Base-by-base conservation (phyloP, 2,329 filamentous ascomycete species). In the Xenosphaeropsis pyriputrescens region DNA sequence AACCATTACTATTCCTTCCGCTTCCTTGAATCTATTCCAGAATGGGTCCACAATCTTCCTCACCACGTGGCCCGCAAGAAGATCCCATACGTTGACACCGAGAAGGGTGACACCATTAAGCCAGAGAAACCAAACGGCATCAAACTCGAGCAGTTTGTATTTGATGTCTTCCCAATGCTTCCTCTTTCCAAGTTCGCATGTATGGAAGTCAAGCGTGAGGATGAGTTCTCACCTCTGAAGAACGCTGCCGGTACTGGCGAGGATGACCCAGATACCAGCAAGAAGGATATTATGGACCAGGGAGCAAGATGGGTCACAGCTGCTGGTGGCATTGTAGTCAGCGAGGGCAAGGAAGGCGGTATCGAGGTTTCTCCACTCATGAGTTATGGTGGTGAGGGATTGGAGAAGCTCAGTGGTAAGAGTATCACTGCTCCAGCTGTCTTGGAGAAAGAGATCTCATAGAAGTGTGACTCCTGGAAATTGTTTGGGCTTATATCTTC, bases 121-220 rank as follows among this genome's bases (percentile, higher is more conserved):
- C 86, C 89, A 3, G 78, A 86, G 58, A 91, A 86, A 65, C 85
- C 91, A 46, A 98, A 98, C 56, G 91, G 91, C 48, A 88, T 98
- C 72, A 98, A 98, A 70, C 75, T 98, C 30, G 91, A 98, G 70
- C 91, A 96, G 62, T 98, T 96, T 52, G 88, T 98, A 43, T 98
- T 98, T 56, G 91, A 98, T 57, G 91, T 93, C 55, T 98, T 98
- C 70, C 88, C 89, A 43, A 72, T 89, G 67, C 68, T 93, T 37
- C 65, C 79, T 14, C 75, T 98, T 45, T 71, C 79, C 47, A 86
- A 93, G 63, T 98, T 98, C 55, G 91, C 88, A 17, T 93, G 79
- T 61, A 80, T 96, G 64, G 91, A 98, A 63, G 91, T 98, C 37
- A 85, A 79, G 60, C 85, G 91, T 43, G 88, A 95, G 65, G 91